These are phyloP conservation scores for Synchytrium microbalum DNA, from an alignment of 371 early-diverging fungal genomes.

Conservation along the genomic window DNA sequence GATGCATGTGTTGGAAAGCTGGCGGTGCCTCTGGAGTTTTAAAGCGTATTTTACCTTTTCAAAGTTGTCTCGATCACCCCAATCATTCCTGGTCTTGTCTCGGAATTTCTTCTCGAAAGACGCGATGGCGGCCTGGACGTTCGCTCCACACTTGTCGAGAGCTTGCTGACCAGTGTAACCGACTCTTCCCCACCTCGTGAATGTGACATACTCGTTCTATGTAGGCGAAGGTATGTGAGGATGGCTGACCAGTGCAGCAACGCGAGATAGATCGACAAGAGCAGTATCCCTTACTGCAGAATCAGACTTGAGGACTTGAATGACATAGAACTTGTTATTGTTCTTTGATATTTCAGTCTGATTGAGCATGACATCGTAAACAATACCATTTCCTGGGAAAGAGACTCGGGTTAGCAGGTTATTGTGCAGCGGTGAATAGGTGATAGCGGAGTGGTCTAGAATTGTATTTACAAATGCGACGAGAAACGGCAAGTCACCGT, in stretches of 20 bases:
- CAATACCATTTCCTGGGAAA: no score
- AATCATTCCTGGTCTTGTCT: slow-evolving; percentile 51
- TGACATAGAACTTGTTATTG: slow-evolving; percentile 60
- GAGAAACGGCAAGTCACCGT: not conserved
- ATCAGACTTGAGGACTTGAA: slow-evolving; percentile 34
- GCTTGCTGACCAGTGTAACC: slow-evolving; percentile 39
- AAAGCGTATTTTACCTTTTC: slow-evolving; percentile 35
- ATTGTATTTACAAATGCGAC: not conserved
- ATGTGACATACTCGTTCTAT: slow-evolving; percentile 16
- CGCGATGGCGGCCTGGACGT: slow-evolving; percentile 23
- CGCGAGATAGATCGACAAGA: no score
- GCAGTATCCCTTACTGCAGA: no score
- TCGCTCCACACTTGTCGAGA: slow-evolving; percentile 2
- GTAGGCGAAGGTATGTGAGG: no score
- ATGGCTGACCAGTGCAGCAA: no score
- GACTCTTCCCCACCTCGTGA: slow-evolving; percentile 54
- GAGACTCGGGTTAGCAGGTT: no score
- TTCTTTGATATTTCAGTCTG: slow-evolving; percentile 53
- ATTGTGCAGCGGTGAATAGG: no score
- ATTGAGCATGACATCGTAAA: slow-evolving; percentile 53
- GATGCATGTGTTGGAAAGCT: slow-evolving; percentile 19
- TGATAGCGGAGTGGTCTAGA: not conserved
- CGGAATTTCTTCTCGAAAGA: slow-evolving; percentile 43
- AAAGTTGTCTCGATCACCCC: slow-evolving; percentile 47
- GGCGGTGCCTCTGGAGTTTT: slow-evolving; percentile 19